phyloP scores from a whole-genome alignment of 805 yeast genomes.

The Sugiyamaella qingdaonensis region DNA sequence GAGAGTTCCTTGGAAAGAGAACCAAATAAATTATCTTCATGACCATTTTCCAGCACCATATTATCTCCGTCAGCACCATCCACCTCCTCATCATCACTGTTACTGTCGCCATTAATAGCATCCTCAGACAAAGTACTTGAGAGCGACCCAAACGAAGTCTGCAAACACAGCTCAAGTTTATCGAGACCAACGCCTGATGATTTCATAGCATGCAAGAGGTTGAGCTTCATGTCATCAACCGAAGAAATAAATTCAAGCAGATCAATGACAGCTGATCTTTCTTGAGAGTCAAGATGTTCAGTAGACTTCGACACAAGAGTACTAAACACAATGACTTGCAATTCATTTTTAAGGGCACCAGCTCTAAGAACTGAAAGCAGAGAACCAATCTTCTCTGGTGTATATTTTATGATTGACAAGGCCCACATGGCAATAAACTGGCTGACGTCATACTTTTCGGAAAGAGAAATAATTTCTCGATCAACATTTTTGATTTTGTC shows the following conservation, averaged over 20 bases:
- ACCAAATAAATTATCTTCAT: background rate
- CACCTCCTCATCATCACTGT: conserved; percentile 19
- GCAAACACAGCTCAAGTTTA: conserved; percentile 59
- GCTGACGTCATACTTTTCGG: conserved; percentile 33
- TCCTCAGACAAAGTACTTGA: conserved; percentile 19
- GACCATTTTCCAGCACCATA: background rate
- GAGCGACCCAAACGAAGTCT: conserved; percentile 48
- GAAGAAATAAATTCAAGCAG: conserved; percentile 42
- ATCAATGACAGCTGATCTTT: conserved; percentile 37
- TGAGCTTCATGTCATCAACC: conserved; percentile 35
- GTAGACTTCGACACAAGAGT: conserved; percentile 5
- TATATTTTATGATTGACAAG: conserved; percentile 42
- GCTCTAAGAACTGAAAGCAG: conserved; percentile 19
- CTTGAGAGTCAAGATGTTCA: background rate
- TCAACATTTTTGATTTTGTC: conserved; percentile 22
- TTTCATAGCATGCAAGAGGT: conserved; percentile 10
- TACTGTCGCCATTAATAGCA: conserved; percentile 9
- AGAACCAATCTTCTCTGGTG: conserved; percentile 30
- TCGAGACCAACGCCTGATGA: conserved; percentile 31
- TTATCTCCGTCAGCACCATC: conserved; percentile 17
- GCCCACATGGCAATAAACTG: conserved; percentile 44
- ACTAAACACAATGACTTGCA: conserved; percentile 17
- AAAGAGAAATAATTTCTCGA: conserved; percentile 24
- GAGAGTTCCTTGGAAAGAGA: background rate
- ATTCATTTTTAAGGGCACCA: conserved; percentile 17